Base-by-base conservation (phyloP, 129 eudicot genomes). In the Flaveria robusta region DNA sequence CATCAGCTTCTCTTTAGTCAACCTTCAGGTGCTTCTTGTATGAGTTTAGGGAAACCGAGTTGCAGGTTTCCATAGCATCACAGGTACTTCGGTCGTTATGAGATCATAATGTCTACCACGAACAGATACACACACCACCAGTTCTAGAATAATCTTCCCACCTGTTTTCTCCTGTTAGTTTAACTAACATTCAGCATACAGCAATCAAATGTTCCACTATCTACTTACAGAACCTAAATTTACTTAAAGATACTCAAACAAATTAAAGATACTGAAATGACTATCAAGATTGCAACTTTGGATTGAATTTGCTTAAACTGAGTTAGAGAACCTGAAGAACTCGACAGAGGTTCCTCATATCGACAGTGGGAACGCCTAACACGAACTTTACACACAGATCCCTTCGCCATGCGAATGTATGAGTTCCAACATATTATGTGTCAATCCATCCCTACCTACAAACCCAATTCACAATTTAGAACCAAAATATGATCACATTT, bases 11-110 rank as follows among this genome's bases (percentile, higher is more conserved):
- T 79, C 84, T 83, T 95, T 91, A 13, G 99, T 95, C 78, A 95
- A 73, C 99, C 99, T 90, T 86, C 99, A 7, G 97, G 99, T 67
- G 96, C 94, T 37, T 89, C 97, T 82, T 95, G 96, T 67, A 95
- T 95, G 31, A 95, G 97, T 64, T 95, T 95, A n/a, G 99, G 99
- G 77, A 95, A 81, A 95, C 96, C 0, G 99, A 18, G 99, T 77
- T 59, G 99, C 99, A 37, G 99, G 99, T 80, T 91, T 95, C 99
- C 99, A 95, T 1, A 95, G 84, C 99, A 95, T 95, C 64, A 91
- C 86, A 9, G 99, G 56, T 85, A 91, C 66, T 76, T 58, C 47
- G 99, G 97, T 46, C 97, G 99, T 85, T 87, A 16, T 75, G 84
- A 66, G 96, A 75, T 95, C 87, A 31, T 95, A 95, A 78, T 89